Base-by-base conservation (phyloP, 495 filamentous ascomycete species). In the Aspergillus egyptiacus region DNA sequence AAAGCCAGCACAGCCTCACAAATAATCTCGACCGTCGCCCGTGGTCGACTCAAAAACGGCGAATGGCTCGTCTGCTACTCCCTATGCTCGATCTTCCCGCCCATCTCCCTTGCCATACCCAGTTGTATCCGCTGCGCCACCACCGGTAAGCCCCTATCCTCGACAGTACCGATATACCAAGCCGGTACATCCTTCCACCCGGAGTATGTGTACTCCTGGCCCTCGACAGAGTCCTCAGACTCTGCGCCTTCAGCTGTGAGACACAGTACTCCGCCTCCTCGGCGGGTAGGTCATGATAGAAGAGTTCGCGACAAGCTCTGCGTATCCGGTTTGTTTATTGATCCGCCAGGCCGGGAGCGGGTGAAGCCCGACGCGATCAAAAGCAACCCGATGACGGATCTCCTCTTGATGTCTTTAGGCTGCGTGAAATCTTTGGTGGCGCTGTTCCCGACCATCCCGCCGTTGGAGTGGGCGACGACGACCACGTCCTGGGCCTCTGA, bases 391-490 rank as follows among this genome's bases (percentile, higher is more conserved):
- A 74, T 56, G 2, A 78, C 65, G 25, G 61, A 63, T 9, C 70
- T 71, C 15, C 46, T 14, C 28, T 56, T 51, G 6, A 56, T 9
- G 8, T 18, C 17, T 9, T 30, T 20, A 24, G 50, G 33, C 37
- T 61, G 61, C 22, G 68, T 57, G 28, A 72, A 63, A 0, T 68
- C 74, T 49, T 69, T 70, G 51, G 77, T 64, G 2, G 72, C 71
- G 45, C 68, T 74, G 38, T 62, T 64, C 31, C 66, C 73, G 1
- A 76, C 70, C 25, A 73, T 63, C 33, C 75, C 76, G 36, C 75
- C 73, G 50, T 78, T 78, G 5, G 74, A 78, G 58, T 80, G 76
- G 7, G 64, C 64, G 9, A 80, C 46, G 32, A 80, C 56, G 1
- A 79, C 63, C 6, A 80, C 71, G 27, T 63, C 45, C 34, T 65